Base-by-base conservation (phyloP, 2,329 filamentous ascomycete genomes). In the Diplodia corticola region DNA sequence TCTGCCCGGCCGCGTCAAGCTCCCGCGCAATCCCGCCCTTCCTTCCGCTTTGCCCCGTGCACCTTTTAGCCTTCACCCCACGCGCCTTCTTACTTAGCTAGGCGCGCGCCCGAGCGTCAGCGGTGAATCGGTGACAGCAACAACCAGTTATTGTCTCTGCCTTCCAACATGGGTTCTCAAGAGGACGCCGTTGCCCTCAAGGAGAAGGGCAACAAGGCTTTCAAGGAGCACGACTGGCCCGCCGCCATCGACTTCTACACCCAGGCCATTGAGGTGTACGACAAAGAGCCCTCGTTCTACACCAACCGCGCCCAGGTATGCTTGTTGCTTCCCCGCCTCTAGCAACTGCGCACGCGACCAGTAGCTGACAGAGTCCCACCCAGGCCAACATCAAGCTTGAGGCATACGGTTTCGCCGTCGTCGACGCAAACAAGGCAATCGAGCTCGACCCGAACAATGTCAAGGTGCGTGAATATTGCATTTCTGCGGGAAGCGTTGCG, bases 331-430 rank as follows among this genome's bases (percentile, higher is more conserved):
- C 54, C 7, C 30, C 50, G 63, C 51, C 24, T 20, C 57, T 64
- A 67, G 35, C 30, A 48, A 26, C 37, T 20, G 37, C 64, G 66
- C 73, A 72, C 69, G 71, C 70, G 69, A 71, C 71, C 69, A 61
- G 46, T 9, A 66, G 61, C 71, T 76, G 30, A 76, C 68, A 17
- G 50, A 24, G 20, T 12, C 33, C 63, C 61, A 35, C 13, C n/a
- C 59, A 97, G 92, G 92, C 92, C 70, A 86, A 99, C 77, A 94
- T 99, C 79, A 98, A 97, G 82, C 89, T 94, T 46, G 95, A 99
- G 79, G 88, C 94, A 22, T 98, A 93, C 76, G 95, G 95, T 46
- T 96, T 94, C 81, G 93, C 95, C 26, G 90, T 98, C 72, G 85
- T 89, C 63, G 95, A 99, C 80, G 92, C 94, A 35, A 91, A 91